These are phyloP conservation scores for Aspergillus phoenicis DNA, from an alignment of 2,329 filamentous ascomycete genomes.

Conservation along the genomic window DNA sequence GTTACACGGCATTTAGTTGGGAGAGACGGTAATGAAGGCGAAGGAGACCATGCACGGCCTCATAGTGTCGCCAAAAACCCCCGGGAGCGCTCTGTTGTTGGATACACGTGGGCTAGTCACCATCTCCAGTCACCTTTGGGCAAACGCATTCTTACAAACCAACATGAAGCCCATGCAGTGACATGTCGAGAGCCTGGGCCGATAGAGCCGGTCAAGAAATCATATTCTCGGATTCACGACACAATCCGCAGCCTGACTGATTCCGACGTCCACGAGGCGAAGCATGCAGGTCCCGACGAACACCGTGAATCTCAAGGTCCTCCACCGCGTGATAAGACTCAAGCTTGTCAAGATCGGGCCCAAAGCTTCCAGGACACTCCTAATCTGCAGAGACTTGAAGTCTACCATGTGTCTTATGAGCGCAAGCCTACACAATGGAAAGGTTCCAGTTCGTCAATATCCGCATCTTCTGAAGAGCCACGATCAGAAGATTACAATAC, in stretches of 20 bases:
- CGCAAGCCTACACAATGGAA: conserved; percentile 8
- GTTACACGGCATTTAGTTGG: neutral
- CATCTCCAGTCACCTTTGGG: neutral
- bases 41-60: neutral
- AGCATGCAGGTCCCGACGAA: neutral
- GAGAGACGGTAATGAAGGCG: neutral
- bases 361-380: neutral
- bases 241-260: neutral
- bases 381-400: neutral
- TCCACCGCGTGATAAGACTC: neutral
- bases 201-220: neutral
- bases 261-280: neutral
- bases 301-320: neutral
- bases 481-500: conserved; percentile 36
- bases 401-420: neutral
- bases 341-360: neutral
- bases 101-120: neutral
- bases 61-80: neutral
- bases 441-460: conserved; percentile 17
- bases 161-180: too few relatives aligned
- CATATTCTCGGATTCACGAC: neutral
- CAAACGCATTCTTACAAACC: too few relatives aligned
- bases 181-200: too few relatives aligned
- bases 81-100: neutral
- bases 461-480: conserved; percentile 22